Conservation (phyloP, 75 land plant species). For the Adiantum capillusveneris region DNA sequence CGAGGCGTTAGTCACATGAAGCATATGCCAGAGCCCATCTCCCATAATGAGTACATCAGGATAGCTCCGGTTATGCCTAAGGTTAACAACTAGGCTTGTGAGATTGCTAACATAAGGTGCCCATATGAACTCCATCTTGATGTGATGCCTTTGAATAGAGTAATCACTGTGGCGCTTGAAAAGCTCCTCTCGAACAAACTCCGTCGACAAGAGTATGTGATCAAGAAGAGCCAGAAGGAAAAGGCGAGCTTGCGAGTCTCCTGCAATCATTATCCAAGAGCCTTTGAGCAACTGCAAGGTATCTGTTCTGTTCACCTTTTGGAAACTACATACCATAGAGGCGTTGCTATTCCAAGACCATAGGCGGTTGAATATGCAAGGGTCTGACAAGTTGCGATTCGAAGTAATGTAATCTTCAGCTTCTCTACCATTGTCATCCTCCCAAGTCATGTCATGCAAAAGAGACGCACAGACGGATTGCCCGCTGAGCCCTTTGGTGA, state of each 20-base stretch:
- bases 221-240: constrained; percentile 53
- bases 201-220: constrained; percentile 32
- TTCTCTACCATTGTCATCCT: not conserved
- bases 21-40: constrained; percentile 92
- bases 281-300: constrained; percentile 62
- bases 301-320: constrained; percentile 32
- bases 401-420: not conserved
- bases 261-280: constrained; percentile 84
- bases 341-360: constrained; percentile 35
- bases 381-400: not conserved
- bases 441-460: constrained; percentile 14
- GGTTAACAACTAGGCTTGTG: constrained; percentile 8
- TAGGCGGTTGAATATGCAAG: not conserved
- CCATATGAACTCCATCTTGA: constrained; percentile 73
- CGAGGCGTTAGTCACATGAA: constrained; percentile 52
- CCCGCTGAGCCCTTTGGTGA: not conserved
- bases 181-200: constrained; percentile 35
- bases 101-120: constrained; percentile 73
- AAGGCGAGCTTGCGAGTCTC: constrained; percentile 85
- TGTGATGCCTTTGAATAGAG: constrained; percentile 25
- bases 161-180: constrained; percentile 78
- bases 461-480: constrained; percentile 6
- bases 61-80: constrained; percentile 4
- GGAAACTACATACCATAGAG: constrained; percentile 39
- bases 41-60: constrained; percentile 84